Evolutionary conservation across 2,329 filamentous ascomycete genomes (phyloP).

Genomic region (Tolypocladium cylindrosporum): DNA sequence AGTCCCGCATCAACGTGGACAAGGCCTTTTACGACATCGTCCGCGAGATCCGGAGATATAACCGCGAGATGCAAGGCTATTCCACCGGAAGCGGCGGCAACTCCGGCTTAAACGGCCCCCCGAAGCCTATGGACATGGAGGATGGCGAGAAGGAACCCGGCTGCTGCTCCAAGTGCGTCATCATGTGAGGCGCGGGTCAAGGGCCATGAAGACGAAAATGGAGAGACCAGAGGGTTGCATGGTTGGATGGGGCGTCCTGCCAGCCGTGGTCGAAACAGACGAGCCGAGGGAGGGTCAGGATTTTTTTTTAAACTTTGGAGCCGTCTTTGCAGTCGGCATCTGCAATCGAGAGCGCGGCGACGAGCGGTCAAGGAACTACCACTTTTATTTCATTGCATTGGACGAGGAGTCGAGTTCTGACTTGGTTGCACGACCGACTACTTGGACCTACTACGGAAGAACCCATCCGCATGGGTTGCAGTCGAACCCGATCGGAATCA

Average conservation of each 20-base stretch:
- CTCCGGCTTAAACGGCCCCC: conserved; percentile 49
- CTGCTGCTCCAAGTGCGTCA: conserved; percentile 77
- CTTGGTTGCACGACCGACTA: conserved; percentile 15
- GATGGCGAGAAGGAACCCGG: conserved; percentile 58
- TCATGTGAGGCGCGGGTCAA: conserved; percentile 57
- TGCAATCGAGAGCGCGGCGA: neutral
- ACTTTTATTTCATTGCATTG: conserved; percentile 23
- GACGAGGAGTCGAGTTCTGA: conserved; percentile 27
- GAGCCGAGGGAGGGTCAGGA: neutral
- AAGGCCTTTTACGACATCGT: conserved; percentile 98
- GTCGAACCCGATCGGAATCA: neutral
- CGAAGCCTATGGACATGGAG: conserved; percentile 71
- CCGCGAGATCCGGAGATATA: conserved; percentile 93
- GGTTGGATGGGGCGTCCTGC: neutral
- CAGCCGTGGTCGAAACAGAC: neutral
- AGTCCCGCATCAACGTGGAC: conserved; percentile 96
- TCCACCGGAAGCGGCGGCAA: conserved; percentile 58
- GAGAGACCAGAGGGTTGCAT: neutral
- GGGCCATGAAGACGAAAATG: neutral
- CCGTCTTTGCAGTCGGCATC: neutral
- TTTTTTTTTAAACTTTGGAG: neutral
- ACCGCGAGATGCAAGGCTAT: conserved; percentile 94
- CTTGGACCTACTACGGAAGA: conserved; percentile 8
- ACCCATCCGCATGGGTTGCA: neutral
- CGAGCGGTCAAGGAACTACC: neutral